Conservation (phyloP, 1,284 basidiomycete genomes). For the Boletus putidus region DNA sequence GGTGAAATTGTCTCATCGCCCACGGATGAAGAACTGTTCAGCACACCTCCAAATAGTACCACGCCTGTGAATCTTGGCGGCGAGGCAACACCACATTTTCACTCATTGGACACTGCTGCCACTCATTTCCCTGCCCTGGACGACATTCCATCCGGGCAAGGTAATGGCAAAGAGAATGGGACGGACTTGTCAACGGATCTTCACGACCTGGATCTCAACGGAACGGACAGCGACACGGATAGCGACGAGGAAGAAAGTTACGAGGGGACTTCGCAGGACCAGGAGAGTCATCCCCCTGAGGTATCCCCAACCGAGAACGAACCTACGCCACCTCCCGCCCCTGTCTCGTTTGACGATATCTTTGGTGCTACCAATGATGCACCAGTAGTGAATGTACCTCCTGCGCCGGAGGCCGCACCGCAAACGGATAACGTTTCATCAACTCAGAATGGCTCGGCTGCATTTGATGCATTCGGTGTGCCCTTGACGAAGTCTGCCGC, state of each 20-base stretch:
- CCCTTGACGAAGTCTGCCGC: slow-evolving; percentile 25
- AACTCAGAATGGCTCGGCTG: slow-evolving; percentile 22
- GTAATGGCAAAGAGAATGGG: slow-evolving; percentile 41
- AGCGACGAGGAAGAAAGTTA: slow-evolving; percentile 54
- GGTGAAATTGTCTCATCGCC: slow-evolving; percentile 35
- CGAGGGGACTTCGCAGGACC: slow-evolving; percentile 25
- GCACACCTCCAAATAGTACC: slow-evolving; percentile 57
- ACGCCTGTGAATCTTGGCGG: slow-evolving; percentile 26
- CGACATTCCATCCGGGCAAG: slow-evolving; percentile 31
- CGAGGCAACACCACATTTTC: slow-evolving; percentile 26
- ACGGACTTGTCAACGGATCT: slow-evolving; percentile 56
- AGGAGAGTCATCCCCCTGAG: slow-evolving; percentile 20
- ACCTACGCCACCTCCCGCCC: slow-evolving; percentile 24
- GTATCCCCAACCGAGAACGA: slow-evolving; percentile 25
- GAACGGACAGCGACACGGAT: slow-evolving; percentile 52
- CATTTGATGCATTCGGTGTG: slow-evolving; percentile 36
- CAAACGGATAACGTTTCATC: slow-evolving; percentile 31
- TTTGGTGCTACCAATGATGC: slow-evolving; percentile 30
- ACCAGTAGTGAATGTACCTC: not conserved
- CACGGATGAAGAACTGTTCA: slow-evolving; percentile 56
- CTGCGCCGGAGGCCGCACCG: slow-evolving; percentile 12
- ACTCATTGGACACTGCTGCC: slow-evolving; percentile 37
- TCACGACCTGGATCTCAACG: slow-evolving; percentile 66
- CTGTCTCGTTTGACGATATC: slow-evolving; percentile 36
- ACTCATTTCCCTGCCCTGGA: slow-evolving; percentile 51